A percentile compares a stretch with the other conserved stretches of the same genome.
Conservation (phyloP, 148 eudicot genomes). For the Rhododendron simsii region DNA sequence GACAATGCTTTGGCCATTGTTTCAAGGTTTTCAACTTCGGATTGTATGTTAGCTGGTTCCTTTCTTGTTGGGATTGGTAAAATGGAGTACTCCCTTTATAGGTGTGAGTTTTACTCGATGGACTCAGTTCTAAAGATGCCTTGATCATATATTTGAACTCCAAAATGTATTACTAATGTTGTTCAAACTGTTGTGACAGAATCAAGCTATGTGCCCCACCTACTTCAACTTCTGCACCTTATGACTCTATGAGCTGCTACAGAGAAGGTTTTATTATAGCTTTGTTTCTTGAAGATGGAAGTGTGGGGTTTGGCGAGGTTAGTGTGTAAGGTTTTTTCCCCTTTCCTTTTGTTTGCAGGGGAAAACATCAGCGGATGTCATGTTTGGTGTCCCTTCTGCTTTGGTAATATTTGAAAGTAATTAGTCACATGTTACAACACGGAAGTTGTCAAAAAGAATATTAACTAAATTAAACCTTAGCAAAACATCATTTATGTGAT, state of each 20-base stretch:
- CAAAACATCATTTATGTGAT: not conserved
- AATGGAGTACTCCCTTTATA: constrained; percentile 59
- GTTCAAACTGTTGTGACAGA: constrained; percentile 40
- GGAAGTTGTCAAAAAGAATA: not conserved
- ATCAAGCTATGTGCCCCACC: constrained; percentile 72
- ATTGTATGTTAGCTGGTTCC: constrained; percentile 26
- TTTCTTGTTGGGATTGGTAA: constrained; percentile 33
- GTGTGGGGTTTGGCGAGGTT: constrained; percentile 89
- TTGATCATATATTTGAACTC: not conserved
- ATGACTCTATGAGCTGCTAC: constrained; percentile 28
- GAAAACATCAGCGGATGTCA: not conserved
- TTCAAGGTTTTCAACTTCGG: constrained; percentile 33
- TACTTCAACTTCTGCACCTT: constrained; percentile 48
- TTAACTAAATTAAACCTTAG: not conserved
- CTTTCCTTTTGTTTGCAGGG: not conserved
- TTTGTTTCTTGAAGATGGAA: constrained; percentile 82
- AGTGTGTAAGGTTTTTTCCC: constrained; percentile 11
- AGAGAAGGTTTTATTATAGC: constrained; percentile 78
- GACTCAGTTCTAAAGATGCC: not conserved
- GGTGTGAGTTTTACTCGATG: constrained; percentile 53
- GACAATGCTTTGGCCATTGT: constrained; percentile 50
- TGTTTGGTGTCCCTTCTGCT: not conserved
- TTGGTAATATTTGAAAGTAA: not conserved
- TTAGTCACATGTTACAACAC: not conserved
- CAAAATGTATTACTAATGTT: constrained; percentile 2